Evolutionary conservation across 1,284 basidiomycete genomes (phyloP).

Genomic region (Flammula alnicola): DNA sequence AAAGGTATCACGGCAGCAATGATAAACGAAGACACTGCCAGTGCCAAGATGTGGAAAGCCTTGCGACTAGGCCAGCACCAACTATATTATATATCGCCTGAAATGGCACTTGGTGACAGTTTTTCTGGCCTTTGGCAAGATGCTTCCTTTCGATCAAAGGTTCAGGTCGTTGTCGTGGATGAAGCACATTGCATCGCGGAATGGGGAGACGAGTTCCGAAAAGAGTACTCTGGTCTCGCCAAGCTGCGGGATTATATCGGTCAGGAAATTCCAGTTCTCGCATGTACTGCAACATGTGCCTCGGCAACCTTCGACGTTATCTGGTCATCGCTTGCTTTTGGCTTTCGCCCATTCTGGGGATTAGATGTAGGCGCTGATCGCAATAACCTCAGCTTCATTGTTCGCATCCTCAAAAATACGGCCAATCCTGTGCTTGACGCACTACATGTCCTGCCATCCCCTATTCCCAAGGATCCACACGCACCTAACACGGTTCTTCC

Average conservation of each 20-base stretch:
- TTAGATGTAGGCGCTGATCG: constrained; percentile 32
- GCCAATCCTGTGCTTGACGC: constrained; percentile 25
- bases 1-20: constrained; percentile 14
- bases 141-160: constrained; percentile 21
- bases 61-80: constrained; percentile 7
- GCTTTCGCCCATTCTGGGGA: constrained; percentile 35
- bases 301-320: constrained; percentile 33
- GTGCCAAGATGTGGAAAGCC: constrained; percentile 7
- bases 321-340: constrained; percentile 30
- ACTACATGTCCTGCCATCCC: constrained; percentile 23
- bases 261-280: constrained; percentile 30
- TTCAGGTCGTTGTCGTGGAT: constrained; percentile 29
- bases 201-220: constrained; percentile 32
- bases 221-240: constrained; percentile 25
- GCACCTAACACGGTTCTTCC: no score
- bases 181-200: constrained; percentile 34
- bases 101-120: constrained; percentile 27
- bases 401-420: constrained; percentile 17
- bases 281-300: constrained; percentile 33
- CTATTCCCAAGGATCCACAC: background rate
- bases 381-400: constrained; percentile 28
- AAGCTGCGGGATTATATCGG: constrained; percentile 27
- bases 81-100: constrained; percentile 30
- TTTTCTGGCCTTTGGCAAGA: constrained; percentile 27
- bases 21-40: constrained; percentile 16